phyloP scores from a whole-genome alignment of 306 rosid genomes.

The Psophocarpus tetragonolobus region DNA sequence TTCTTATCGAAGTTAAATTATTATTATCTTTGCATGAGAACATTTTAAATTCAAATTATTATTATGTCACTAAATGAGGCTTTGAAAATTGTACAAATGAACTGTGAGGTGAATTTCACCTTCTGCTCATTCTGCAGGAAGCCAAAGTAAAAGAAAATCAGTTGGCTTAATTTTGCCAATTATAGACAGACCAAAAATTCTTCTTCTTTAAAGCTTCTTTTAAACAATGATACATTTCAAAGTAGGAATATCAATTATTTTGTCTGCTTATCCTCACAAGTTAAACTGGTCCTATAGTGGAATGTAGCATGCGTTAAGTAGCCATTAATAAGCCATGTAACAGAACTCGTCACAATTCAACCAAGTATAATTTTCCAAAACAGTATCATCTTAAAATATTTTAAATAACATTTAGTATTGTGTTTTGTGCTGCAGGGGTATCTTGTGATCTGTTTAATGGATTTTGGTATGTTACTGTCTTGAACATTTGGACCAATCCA shows the following conservation, averaged over 20 bases:
- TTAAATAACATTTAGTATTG: neutral
- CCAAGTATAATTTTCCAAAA: neutral
- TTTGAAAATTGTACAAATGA: constrained; percentile 1
- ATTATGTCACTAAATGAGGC: neutral
- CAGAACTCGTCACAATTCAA: neutral
- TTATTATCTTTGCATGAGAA: neutral
- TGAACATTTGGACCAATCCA: constrained; percentile 72
- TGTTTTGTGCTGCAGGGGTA: constrained; percentile 65
- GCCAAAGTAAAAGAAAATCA: neutral
- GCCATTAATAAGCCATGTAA: neutral
- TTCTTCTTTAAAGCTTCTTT: neutral
- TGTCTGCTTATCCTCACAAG: neutral
- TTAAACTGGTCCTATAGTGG: neutral
- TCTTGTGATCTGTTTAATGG: constrained; percentile 83
- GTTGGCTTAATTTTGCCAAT: neutral
- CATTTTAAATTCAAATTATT: neutral
- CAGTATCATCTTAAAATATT: neutral
- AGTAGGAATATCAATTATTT: neutral
- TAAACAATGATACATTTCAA: neutral
- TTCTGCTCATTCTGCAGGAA: neutral
- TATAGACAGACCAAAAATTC: neutral
- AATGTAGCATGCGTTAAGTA: neutral
- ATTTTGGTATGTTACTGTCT: constrained; percentile 68
- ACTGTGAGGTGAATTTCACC: neutral
- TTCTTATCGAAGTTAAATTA: neutral